Conservation (phyloP, 768 basidiomycete species). For the Termitomyces sp. region DNA sequence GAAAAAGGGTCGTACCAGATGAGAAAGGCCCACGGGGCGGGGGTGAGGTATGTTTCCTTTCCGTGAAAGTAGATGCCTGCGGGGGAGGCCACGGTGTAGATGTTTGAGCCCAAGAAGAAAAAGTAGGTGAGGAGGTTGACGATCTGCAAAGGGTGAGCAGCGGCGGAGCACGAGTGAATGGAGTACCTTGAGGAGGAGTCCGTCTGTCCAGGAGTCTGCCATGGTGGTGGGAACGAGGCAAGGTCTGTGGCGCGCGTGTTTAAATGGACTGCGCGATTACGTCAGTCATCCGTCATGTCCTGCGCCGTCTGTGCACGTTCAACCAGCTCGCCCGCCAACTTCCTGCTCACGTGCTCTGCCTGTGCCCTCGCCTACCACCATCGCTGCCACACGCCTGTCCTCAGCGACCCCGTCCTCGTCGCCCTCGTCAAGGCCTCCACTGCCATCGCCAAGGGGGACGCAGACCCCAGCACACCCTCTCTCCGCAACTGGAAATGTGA, state of each 20-base stretch:
- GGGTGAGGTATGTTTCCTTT: constrained; percentile 90
- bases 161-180: not conserved
- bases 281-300: constrained; percentile 5
- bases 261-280: constrained; percentile 3
- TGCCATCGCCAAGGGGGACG: constrained; percentile 2
- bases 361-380: constrained; percentile 33
- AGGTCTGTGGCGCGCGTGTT: constrained; percentile 3
- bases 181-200: constrained; percentile 67
- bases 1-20: constrained; percentile 57
- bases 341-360: constrained; percentile 27
- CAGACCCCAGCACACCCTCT: constrained; percentile 3
- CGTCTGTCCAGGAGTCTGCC: constrained; percentile 73
- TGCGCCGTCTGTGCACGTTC: constrained; percentile 20
- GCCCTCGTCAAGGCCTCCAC: constrained; percentile 21
- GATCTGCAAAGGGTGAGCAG: constrained; percentile 34
- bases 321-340: constrained; percentile 20
- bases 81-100: constrained; percentile 80
- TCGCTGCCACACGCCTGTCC: constrained; percentile 30
- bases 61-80: constrained; percentile 64
- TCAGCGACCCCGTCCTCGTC: constrained; percentile 27
- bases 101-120: constrained; percentile 84
- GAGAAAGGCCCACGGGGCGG: constrained; percentile 90
- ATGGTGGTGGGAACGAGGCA: constrained; percentile 29
- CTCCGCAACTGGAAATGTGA: constrained; percentile 20
- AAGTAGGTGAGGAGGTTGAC: constrained; percentile 81